These are phyloP conservation scores for Cucumis sativus DNA, from an alignment of 306 rosid species.

Conservation along the genomic window DNA sequence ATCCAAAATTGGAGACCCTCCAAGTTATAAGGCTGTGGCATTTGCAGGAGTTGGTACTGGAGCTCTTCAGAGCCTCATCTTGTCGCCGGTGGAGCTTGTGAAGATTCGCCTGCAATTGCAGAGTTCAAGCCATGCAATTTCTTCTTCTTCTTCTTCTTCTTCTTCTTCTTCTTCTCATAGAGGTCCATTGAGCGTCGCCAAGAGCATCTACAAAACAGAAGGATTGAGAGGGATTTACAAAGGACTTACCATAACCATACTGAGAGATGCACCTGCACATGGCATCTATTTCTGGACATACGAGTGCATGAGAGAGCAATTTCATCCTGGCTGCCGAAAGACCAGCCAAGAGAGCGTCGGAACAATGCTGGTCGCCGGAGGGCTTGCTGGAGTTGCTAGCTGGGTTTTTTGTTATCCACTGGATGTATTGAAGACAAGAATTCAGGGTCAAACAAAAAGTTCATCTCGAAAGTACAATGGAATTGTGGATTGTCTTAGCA, in stretches of 20 bases:
- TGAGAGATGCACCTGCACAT: conserved; percentile 65
- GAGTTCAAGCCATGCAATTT: background rate
- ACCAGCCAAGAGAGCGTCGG: conserved; percentile 44
- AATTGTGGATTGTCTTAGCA: conserved; percentile 53
- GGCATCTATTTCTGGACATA: conserved; percentile 84
- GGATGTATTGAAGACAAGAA: conserved; percentile 72
- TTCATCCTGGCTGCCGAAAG: conserved; percentile 80
- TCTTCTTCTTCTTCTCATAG: conserved; percentile 11
- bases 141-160: conserved; percentile 7
- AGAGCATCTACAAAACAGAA: conserved; percentile 40
- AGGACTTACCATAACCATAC: conserved; percentile 53
- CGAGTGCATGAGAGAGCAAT: conserved; percentile 55
- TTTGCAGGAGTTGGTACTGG: conserved; percentile 65
- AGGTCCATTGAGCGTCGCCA: conserved; percentile 38
- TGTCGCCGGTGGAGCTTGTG: conserved; percentile 58
- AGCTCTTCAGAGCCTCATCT: conserved; percentile 51
- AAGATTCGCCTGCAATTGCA: conserved; percentile 69
- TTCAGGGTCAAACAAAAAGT: conserved; percentile 47
- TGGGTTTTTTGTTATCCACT: conserved; percentile 72
- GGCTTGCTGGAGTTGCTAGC: conserved; percentile 71
- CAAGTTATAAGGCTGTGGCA: conserved; percentile 57
- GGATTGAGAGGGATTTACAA: conserved; percentile 55
- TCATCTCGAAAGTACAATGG: conserved; percentile 37
- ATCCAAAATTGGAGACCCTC: conserved; percentile 35
- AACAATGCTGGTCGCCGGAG: conserved; percentile 71